These are phyloP conservation scores for Amborella trichopoda DNA, from an alignment of 164 flowering plant species.

Conservation along the genomic window DNA sequence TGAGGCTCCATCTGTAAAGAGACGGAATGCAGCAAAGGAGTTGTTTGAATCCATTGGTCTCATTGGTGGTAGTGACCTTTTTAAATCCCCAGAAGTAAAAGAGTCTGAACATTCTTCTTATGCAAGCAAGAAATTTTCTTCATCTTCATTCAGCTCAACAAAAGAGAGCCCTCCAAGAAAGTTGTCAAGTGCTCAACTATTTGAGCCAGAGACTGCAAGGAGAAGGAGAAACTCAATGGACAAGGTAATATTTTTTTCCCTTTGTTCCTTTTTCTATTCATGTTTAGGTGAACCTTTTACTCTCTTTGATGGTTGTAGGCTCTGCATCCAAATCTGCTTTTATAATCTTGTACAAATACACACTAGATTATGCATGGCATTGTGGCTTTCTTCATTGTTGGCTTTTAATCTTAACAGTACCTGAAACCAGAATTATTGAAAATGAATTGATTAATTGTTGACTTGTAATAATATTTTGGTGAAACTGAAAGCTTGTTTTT, in stretches of 20 bases:
- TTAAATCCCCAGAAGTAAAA: constrained; percentile 35
- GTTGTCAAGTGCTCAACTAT: constrained; percentile 23
- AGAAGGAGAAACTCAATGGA: constrained; percentile 89
- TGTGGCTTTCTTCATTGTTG: no score
- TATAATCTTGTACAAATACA: no score
- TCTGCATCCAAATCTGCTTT: no score
- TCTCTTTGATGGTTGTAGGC: no score
- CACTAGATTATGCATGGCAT: no score
- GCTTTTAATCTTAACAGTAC: no score
- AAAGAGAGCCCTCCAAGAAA: constrained; percentile 36
- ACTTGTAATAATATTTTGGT: no score
- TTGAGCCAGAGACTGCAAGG: constrained; percentile 71
- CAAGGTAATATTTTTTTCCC: constrained; percentile 26
- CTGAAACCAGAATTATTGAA: no score
- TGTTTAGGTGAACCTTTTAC: no score
- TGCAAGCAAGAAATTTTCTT: constrained; percentile 14
- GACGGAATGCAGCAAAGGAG: constrained; percentile 43
- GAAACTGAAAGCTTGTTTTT: no score
- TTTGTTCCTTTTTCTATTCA: no score
- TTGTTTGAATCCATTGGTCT: constrained; percentile 83
- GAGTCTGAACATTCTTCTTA: constrained; percentile 19
- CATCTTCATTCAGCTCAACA: constrained; percentile 22
- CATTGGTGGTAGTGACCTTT: constrained; percentile 43
- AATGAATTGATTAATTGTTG: no score
- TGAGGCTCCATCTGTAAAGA: constrained; percentile 38